A percentile compares a stretch with the other conserved stretches of the same genome.
These are phyloP conservation scores for Catharanthus roseus DNA, from an alignment of 257 asterid species.

Conservation along the genomic window DNA sequence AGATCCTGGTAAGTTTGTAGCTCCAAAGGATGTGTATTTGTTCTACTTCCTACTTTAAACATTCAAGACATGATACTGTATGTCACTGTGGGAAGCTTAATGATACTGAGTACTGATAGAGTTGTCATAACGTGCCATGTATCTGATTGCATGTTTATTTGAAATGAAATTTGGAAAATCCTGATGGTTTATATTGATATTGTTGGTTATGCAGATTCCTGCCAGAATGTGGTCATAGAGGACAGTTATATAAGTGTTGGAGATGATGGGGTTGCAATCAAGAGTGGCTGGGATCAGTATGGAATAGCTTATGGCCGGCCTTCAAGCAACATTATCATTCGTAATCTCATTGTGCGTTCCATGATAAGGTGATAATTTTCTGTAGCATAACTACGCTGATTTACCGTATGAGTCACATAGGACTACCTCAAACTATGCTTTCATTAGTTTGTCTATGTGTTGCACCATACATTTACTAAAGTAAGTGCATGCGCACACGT, in stretches of 20 bases:
- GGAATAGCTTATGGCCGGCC: constrained; percentile 90
- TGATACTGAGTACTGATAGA: background rate
- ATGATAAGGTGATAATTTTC: constrained; percentile 60
- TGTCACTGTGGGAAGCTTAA: background rate
- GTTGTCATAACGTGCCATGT: background rate
- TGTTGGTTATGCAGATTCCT: constrained; percentile 64
- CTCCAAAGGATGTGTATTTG: constrained; percentile 4
- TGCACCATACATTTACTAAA: background rate
- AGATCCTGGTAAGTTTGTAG: constrained; percentile 66
- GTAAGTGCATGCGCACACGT: too few relatives aligned
- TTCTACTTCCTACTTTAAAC: background rate
- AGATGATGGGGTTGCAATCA: constrained; percentile 86
- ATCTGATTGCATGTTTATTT: background rate
- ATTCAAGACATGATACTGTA: background rate
- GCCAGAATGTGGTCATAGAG: constrained; percentile 71
- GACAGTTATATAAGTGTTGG: constrained; percentile 84
- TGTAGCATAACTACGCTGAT: background rate
- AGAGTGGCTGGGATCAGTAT: constrained; percentile 99
- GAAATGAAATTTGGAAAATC: background rate
- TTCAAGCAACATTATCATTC: constrained; percentile 72
- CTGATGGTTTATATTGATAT: constrained; percentile 12
- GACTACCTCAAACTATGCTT: background rate
- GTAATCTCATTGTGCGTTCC: constrained; percentile 69
- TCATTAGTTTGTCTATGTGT: background rate
- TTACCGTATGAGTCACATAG: background rate